A percentile compares a stretch with the other conserved stretches of the same genome.
Conservation (phyloP, 1,139 yeast genomes). For the Saccharomycopsis phalli region DNA sequence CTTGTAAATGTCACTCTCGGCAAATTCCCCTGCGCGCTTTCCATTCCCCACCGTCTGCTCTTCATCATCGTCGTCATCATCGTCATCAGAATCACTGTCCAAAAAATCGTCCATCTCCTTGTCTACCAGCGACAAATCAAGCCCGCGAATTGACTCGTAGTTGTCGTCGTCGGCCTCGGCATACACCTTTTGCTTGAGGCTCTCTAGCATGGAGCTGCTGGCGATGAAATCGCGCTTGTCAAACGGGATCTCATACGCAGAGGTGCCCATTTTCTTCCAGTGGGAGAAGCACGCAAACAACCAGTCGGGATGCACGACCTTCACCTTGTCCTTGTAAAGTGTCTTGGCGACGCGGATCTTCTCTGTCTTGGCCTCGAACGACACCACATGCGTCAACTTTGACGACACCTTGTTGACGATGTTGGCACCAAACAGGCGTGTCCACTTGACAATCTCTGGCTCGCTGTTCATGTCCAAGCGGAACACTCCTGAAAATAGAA, state of each 20-base stretch:
- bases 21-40: slow-evolving; percentile 23
- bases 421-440: slow-evolving; percentile 81
- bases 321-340: slow-evolving; percentile 51
- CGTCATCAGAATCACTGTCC: slow-evolving; percentile 21
- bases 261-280: slow-evolving; percentile 69
- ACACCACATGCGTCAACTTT: slow-evolving; percentile 82
- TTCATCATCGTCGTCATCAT: slow-evolving; percentile 22
- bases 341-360: slow-evolving; percentile 71
- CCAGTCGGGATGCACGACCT: slow-evolving; percentile 92
- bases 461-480: slow-evolving; percentile 63
- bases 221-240: slow-evolving; percentile 29
- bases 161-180: slow-evolving; percentile 21
- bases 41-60: slow-evolving; percentile 19
- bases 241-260: slow-evolving; percentile 42
- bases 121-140: slow-evolving; percentile 21
- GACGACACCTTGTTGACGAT: slow-evolving; percentile 68
- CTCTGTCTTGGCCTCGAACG: slow-evolving; percentile 63
- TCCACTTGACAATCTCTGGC: slow-evolving; percentile 83
- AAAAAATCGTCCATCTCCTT: slow-evolving; percentile 24
- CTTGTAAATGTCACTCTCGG: slow-evolving; percentile 19
- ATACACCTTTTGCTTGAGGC: slow-evolving; percentile 22
- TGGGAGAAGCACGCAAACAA: slow-evolving; percentile 71
- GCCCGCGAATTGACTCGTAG: slow-evolving; percentile 28
- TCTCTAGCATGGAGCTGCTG: slow-evolving; percentile 23
- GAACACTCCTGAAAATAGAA: slow-evolving; percentile 78